Base-by-base conservation (phyloP, 1,284 basidiomycete species). In the Sporisorium exsertum region DNA sequence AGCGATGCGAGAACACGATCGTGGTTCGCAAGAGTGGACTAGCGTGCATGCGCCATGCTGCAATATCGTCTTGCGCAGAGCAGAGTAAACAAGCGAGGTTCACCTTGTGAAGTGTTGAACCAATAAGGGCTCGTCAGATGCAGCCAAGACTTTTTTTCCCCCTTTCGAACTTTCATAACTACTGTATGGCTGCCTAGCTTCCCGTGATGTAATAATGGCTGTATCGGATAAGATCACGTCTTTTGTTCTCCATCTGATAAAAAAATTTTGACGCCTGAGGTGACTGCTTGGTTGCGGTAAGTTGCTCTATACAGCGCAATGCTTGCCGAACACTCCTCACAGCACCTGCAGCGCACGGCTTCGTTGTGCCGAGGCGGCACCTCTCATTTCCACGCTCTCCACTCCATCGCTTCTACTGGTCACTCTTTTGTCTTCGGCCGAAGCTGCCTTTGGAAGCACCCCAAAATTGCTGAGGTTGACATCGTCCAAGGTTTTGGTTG, bases 221-320 rank as follows among this genome's bases (percentile, higher is more conserved):
- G 26, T 3, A 47, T 29, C 46, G 46, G 46, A 47, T 47, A 50
- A 50, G 49, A 50, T 50, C 27, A 49, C 47, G 49, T 50, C 49
- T 50, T 50, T 32, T 16, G 8, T 32, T 13, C 18, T 50, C 29
- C 49, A 50, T 50, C 49, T 50, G 49, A 50, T 50, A 50, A 50
- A 49, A 27, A 33, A 10, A n/a, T n/a, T 24, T 27, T 16, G 46
- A 27, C 26, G 13, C 16, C 16, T 5, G 46, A 47, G 24, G 45
- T n/a, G 24, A 46, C 45, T 40, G 6, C 22, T 18, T 47, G 3
- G 10, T 13, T 32, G n/a, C n/a, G n/a, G n/a, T n/a, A n/a, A 15
- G 35, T 40, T n/a, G 37, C 37, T 18, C 18, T 8, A 16, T 40
- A 16, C 37, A 18, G n/a, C 18, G 18, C 18, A 4, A 18, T n/a